phyloP scores from a whole-genome alignment of 495 filamentous ascomycete genomes.

The Talaromyces stipitatus region DNA sequence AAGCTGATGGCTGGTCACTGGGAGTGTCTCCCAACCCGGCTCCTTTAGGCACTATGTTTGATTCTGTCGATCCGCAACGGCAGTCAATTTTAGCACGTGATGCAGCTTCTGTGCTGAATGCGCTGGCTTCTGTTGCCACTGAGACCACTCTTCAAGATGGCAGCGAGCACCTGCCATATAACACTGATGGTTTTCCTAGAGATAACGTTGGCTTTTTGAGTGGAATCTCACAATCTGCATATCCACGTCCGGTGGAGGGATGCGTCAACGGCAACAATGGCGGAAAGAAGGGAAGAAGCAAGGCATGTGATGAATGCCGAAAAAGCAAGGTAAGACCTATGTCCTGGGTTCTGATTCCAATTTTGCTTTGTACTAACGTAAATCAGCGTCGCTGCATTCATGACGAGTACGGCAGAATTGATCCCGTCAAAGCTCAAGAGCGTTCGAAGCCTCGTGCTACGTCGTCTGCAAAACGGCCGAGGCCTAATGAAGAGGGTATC shows the following conservation, averaged over 20 bases:
- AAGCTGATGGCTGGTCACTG: conserved; percentile 14
- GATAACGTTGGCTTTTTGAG: conserved; percentile 9
- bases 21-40: conserved; percentile 7
- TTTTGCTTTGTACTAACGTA: conserved; percentile 10
- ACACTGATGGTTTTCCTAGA: neutral
- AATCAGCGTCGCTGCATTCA: conserved; percentile 60
- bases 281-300: conserved; percentile 49
- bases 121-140: conserved; percentile 35
- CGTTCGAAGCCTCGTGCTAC: conserved; percentile 49
- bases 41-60: conserved; percentile 21
- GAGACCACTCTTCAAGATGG: conserved; percentile 14
- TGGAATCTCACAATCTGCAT: conserved; percentile 9
- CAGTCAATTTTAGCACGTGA: conserved; percentile 35
- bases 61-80: conserved; percentile 21
- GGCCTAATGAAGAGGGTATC: conserved; percentile 29
- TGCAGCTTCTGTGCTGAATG: conserved; percentile 38
- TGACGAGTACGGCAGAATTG: conserved; percentile 55
- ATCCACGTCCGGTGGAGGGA: conserved; percentile 22
- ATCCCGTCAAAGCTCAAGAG: conserved; percentile 55
- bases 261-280: conserved; percentile 23
- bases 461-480: conserved; percentile 39
- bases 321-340: conserved; percentile 52
- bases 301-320: conserved; percentile 59
- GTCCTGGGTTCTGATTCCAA: conserved; percentile 5
- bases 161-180: neutral